Conservation (phyloP, 169 alveolate genomes). For the Eimeria necatrix region DNA sequence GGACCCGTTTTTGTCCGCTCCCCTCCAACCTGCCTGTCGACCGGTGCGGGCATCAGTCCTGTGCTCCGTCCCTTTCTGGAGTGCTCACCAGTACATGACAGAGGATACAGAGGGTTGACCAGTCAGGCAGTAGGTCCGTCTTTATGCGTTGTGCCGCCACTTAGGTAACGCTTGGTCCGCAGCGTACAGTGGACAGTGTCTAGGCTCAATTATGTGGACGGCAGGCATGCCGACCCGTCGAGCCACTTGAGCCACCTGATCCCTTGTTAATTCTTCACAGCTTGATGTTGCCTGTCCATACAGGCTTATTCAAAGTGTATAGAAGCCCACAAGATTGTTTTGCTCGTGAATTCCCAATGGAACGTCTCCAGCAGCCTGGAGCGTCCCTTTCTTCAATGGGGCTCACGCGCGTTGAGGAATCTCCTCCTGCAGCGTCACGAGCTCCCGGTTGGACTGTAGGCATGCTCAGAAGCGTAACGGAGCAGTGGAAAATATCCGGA, state of each 20-base stretch:
- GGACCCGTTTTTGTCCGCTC: background rate
- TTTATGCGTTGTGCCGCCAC: background rate
- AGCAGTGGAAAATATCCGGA: constrained; percentile 37
- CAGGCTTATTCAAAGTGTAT: background rate
- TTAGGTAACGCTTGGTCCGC: constrained; percentile 34
- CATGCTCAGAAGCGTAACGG: background rate
- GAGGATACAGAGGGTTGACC: background rate
- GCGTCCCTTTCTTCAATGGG: background rate
- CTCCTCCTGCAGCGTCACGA: background rate
- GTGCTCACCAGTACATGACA: constrained; percentile 46
- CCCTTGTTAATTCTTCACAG: background rate
- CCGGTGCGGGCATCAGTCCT: background rate
- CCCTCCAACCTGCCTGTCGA: background rate
- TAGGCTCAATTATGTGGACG: constrained; percentile 7
- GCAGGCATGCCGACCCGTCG: constrained; percentile 26
- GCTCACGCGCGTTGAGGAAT: constrained; percentile 36
- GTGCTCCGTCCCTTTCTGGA: constrained; percentile 29
- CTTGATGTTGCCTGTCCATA: background rate
- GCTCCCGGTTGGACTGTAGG: constrained; percentile 9
- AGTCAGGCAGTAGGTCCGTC: background rate
- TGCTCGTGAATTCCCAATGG: constrained; percentile 1
- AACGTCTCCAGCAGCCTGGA: constrained; percentile 23
- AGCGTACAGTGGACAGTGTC: constrained; percentile 41
- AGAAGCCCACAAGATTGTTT: background rate
- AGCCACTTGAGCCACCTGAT: background rate